Evolutionary conservation across 1,139 yeast species (phyloP).

Genomic region (Kodamaea suecica): DNA sequence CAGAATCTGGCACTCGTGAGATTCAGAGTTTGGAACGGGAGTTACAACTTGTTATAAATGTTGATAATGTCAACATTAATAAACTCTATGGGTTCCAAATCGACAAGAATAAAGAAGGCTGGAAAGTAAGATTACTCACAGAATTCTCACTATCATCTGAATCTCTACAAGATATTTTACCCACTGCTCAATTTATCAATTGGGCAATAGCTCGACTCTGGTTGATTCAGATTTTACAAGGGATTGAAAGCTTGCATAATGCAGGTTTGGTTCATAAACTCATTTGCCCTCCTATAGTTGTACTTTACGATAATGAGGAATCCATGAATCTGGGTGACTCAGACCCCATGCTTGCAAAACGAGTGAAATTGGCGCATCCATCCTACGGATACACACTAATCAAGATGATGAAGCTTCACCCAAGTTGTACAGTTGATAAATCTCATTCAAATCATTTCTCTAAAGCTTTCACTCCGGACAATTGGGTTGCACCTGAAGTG

Average conservation of each 20-base stretch:
- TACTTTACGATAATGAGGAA: slow-evolving; percentile 22
- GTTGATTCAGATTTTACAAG: slow-evolving; percentile 84
- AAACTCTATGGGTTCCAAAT: slow-evolving; percentile 70
- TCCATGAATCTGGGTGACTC: slow-evolving; percentile 7
- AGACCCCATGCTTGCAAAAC: slow-evolving; percentile 16
- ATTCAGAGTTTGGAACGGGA: slow-evolving; percentile 74
- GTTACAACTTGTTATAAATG: slow-evolving; percentile 54
- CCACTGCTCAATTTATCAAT: slow-evolving; percentile 65
- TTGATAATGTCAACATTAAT: slow-evolving; percentile 64
- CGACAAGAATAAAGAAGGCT: slow-evolving; percentile 47
- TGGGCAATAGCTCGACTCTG: slow-evolving; percentile 80
- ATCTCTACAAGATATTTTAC: slow-evolving; percentile 61
- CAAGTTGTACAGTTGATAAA: slow-evolving; percentile 26
- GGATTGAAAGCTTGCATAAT: slow-evolving; percentile 78
- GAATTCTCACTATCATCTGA: slow-evolving; percentile 58
- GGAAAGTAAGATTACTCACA: slow-evolving; percentile 68
- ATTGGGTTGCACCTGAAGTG: slow-evolving; percentile 82
- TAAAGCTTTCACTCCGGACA: slow-evolving; percentile 22
- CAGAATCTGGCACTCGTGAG: slow-evolving; percentile 68
- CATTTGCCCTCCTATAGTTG: slow-evolving; percentile 60
- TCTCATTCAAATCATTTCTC: slow-evolving; percentile 1
- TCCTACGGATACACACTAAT: slow-evolving; percentile 67
- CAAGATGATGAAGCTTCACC: slow-evolving; percentile 54
- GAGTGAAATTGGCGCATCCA: slow-evolving; percentile 64
- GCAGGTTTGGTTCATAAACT: slow-evolving; percentile 73